Conservation (phyloP, 306 rosid species). For the Acacia acuminata region DNA sequence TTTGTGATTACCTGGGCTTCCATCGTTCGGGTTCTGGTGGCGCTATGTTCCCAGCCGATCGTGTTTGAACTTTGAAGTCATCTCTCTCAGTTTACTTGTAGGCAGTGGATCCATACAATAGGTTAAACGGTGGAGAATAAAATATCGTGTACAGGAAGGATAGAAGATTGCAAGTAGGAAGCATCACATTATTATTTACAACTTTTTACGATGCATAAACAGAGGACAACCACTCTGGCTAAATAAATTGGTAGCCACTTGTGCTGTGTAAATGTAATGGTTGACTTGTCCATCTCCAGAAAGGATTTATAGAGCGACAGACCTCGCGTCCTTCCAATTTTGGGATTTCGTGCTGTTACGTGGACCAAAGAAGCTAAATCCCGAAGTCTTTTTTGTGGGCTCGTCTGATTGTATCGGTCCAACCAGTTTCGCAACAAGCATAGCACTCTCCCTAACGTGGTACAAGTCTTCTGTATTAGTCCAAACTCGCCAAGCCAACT, state of each 20-base stretch:
- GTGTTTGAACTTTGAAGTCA: constrained; percentile 3
- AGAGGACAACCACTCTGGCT: not conserved
- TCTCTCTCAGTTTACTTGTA: not conserved
- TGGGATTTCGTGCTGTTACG: constrained; percentile 31
- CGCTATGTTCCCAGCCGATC: not conserved
- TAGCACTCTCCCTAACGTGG: constrained; percentile 70
- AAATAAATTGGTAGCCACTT: constrained; percentile 7
- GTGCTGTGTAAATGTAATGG: not conserved
- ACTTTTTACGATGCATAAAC: constrained; percentile 16
- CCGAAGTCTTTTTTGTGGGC: constrained; percentile 58
- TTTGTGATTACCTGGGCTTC: not conserved
- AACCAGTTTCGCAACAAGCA: constrained; percentile 72
- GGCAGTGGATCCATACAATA: not conserved
- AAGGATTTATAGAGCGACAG: constrained; percentile 32
- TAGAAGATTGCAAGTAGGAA: constrained; percentile 6
- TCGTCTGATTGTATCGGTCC: constrained; percentile 54
- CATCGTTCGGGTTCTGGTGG: not conserved
- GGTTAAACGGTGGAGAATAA: constrained; percentile 10
- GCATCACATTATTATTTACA: constrained; percentile 15
- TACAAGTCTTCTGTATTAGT: constrained; percentile 53
- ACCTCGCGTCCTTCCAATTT: constrained; percentile 53
- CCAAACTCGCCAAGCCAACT: constrained; percentile 66
- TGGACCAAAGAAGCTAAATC: constrained; percentile 57
- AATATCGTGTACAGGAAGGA: not conserved
- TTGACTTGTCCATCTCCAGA: constrained; percentile 8